phyloP scores from a whole-genome alignment of 441 rosid genomes.

The Pelargonium myrrhifolium region DNA sequence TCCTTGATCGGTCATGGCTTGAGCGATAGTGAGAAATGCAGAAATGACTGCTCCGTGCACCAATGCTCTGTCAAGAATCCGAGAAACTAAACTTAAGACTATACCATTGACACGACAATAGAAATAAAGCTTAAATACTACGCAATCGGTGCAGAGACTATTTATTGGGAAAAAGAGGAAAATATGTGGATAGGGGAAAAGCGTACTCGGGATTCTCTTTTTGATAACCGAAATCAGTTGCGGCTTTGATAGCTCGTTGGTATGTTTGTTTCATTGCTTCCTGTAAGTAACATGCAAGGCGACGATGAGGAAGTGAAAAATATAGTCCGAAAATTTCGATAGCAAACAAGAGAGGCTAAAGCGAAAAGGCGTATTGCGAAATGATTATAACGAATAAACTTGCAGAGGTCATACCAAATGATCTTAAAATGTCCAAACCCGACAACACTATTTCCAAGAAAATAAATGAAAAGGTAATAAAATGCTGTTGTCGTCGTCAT shows the following conservation, averaged over 20 bases:
- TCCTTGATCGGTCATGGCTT: constrained; percentile 98
- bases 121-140: too few species aligned
- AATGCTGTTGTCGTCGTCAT: neutral
- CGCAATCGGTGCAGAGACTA: too few species aligned
- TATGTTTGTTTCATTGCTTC: constrained; percentile 95
- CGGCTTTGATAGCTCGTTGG: constrained; percentile 85
- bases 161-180: neutral
- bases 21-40: constrained; percentile 85
- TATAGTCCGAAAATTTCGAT: neutral
- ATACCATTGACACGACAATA: neutral
- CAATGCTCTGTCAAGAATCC: constrained; percentile 51
- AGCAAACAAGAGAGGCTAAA: too few species aligned
- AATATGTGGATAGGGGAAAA: constrained; percentile 11
- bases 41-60: constrained; percentile 85
- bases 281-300: constrained; percentile 36
- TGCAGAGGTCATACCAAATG: too few species aligned
- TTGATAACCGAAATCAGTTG: constrained; percentile 82
- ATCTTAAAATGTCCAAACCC: too few species aligned
- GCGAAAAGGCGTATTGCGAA: too few species aligned
- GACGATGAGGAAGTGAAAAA: constrained; percentile 10
- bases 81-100: neutral
- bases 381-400: too few species aligned
- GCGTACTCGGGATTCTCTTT: constrained; percentile 96
- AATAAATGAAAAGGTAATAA: too few species aligned
- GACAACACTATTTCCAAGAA: too few species aligned